Evolutionary conservation across 495 filamentous ascomycete genomes (phyloP), one percentile per base, ranked within the genome.

Genomic region (Clohesyomyces aquaticus): DNA sequence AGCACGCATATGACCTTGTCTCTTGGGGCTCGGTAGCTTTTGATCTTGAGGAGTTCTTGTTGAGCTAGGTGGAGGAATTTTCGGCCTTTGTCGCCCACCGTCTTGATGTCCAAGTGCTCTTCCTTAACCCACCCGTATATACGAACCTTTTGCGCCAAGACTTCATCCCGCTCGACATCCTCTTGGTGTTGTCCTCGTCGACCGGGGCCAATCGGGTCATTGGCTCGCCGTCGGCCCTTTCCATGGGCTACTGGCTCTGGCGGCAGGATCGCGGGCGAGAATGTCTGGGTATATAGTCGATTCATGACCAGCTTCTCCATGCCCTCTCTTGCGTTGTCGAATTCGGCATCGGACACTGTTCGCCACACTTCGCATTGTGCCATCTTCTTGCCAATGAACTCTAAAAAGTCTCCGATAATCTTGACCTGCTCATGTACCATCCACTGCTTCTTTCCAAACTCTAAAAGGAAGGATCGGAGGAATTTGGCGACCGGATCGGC

Each of bases 301-400:
- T 99, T 99, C 94, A 99, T 99, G 18, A 99, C 94, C 23, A 99
- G 85, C 73, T 99, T 99, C 81, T 99, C 94, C 95, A 99, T 99
- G 27, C 94, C 94, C 78, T 99, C 94, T 66, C 91, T 84, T 14
- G 95, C 95, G 78, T 99, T 97, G 75, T 98, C 94, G 73, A 99
- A 97, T 72, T 99, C 94, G 8, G 89, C 91, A 73, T 98, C 95
- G 0, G 93, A 96, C 0, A 97, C 91, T 42, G 92, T 88, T 49
- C 91, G 87, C 94, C 94, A 99, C 6, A 99, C 90, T 59, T 99
- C 94, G 71, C 94, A 99, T 66, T 90, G 84, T n/a, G 87, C 91
- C 94, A 99, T 99, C 76, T 96, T 97, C 75, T 94, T 96, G 42
- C 90, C 89, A 61, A 99, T 99, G 67, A 99, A 99, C n/a, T 90